These are phyloP conservation scores for Gomphus sp. DNA, from an alignment of 1,284 basidiomycete species.

Conservation along the genomic window DNA sequence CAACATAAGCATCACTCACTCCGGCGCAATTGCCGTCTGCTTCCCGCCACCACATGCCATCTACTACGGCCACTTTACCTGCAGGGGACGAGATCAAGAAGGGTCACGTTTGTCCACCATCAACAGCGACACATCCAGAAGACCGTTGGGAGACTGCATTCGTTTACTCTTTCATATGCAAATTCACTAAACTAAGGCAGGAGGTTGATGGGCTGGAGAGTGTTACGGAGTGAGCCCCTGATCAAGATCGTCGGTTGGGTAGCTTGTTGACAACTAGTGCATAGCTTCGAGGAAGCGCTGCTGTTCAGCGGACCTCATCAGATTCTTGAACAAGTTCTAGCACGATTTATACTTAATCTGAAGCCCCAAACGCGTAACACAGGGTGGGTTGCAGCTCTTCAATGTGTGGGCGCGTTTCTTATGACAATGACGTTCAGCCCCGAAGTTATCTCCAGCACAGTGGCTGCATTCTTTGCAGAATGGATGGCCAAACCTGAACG, in stretches of 20 bases:
- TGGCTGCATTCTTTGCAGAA: conserved; percentile 56
- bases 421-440: conserved; percentile 14
- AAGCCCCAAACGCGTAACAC: conserved; percentile 77
- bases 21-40: background rate
- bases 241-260: background rate
- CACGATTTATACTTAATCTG: conserved; percentile 68
- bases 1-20: background rate
- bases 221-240: conserved; percentile 62
- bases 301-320: conserved; percentile 50
- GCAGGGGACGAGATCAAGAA: conserved; percentile 32
- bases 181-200: conserved; percentile 61
- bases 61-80: conserved; percentile 26
- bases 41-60: conserved; percentile 14
- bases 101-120: conserved; percentile 67
- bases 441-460: conserved; percentile 67
- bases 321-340: conserved; percentile 59
- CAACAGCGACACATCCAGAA: conserved; percentile 58
- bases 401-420: conserved; percentile 14
- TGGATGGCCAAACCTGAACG: conserved; percentile 54
- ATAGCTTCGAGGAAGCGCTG: conserved; percentile 69
- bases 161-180: conserved; percentile 73
- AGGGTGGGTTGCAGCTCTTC: conserved; percentile 42
- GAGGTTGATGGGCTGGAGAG: conserved; percentile 70
- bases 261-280: conserved; percentile 8
- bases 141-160: conserved; percentile 81